These are phyloP conservation scores for Nothophaeocryptopus gaeumannii DNA, from an alignment of 2,329 filamentous ascomycete genomes.

Conservation along the genomic window DNA sequence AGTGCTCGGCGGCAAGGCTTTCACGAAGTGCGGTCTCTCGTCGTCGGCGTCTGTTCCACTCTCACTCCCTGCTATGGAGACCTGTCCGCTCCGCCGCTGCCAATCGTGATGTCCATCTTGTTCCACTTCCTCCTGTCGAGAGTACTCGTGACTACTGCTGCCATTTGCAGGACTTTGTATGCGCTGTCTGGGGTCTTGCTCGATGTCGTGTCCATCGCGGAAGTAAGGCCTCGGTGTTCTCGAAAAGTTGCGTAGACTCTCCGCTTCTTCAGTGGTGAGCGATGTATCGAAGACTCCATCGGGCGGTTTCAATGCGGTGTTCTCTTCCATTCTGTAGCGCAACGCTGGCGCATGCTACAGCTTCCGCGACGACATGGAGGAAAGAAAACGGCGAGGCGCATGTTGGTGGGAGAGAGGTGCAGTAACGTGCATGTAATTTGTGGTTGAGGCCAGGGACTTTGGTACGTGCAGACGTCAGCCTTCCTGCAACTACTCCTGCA, in stretches of 20 bases:
- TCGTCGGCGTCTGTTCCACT: slow-evolving; percentile 95
- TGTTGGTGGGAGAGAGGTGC: no score
- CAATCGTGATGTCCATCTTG: slow-evolving; percentile 7
- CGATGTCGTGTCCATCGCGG: slow-evolving; percentile 25
- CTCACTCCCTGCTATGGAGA: slow-evolving; percentile 67
- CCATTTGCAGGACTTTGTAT: neutral
- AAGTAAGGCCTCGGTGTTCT: slow-evolving; percentile 32
- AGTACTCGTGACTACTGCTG: neutral
- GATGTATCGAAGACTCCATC: neutral
- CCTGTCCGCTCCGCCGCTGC: slow-evolving; percentile 23
- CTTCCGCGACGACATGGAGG: no score
- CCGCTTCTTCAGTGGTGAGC: slow-evolving; percentile 18
- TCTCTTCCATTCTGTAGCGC: no score
- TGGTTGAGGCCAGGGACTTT: no score
- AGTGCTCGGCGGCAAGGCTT: slow-evolving; percentile 78
- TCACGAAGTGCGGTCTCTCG: slow-evolving; percentile 72
- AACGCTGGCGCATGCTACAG: no score
- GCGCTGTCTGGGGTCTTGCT: slow-evolving; percentile 10
- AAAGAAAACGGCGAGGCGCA: no score
- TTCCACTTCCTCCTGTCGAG: neutral
- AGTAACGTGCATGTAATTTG: no score
- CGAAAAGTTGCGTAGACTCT: slow-evolving; percentile 17
- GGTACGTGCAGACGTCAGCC: no score
- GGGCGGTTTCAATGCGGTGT: neutral
- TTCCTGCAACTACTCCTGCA: no score